Evolutionary conservation across 2,329 filamentous ascomycete species (phyloP).

Genomic region (Exophiala viscosa): DNA sequence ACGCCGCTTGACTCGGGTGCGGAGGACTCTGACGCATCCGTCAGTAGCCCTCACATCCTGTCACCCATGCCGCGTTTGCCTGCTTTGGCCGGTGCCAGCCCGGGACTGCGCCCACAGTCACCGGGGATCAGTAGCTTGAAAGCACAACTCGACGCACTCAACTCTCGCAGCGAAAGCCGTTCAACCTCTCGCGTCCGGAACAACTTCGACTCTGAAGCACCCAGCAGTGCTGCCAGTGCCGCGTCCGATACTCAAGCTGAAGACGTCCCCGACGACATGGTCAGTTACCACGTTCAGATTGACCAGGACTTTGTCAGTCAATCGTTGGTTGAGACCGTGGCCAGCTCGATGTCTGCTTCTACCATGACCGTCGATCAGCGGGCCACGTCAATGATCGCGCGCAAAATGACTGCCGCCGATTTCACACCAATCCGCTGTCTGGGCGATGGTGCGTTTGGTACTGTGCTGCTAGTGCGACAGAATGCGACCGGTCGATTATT

Average conservation of each 20-base stretch:
- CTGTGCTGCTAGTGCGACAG: constrained; percentile 90
- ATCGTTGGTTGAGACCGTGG: constrained; percentile 43
- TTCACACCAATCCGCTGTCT: constrained; percentile 89
- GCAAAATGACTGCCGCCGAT: constrained; percentile 88
- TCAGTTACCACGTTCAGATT: constrained; percentile 79
- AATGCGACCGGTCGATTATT: constrained; percentile 80
- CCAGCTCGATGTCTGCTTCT: constrained; percentile 52
- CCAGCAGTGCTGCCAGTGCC: constrained; percentile 56
- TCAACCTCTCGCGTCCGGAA: constrained; percentile 56
- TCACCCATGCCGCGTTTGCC: constrained; percentile 32
- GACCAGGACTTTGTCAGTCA: constrained; percentile 79
- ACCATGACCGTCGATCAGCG: constrained; percentile 48
- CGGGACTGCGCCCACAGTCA: constrained; percentile 49
- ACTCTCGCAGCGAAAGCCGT: constrained; percentile 56
- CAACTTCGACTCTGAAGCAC: constrained; percentile 42
- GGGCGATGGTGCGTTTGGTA: constrained; percentile 94
- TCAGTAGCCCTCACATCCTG: constrained; percentile 33
- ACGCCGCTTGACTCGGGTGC: constrained; percentile 40
- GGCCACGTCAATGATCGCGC: constrained; percentile 41
- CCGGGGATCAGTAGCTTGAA: constrained; percentile 81
- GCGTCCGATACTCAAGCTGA: constrained; percentile 62
- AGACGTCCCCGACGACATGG: constrained; percentile 66
- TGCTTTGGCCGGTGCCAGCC: constrained; percentile 37
- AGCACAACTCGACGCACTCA: constrained; percentile 74
- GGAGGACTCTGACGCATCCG: constrained; percentile 45